Evolutionary conservation across 441 rosid genomes (phyloP), one percentile per base, ranked within the genome.

Genomic region (Adansonia gregorii): DNA sequence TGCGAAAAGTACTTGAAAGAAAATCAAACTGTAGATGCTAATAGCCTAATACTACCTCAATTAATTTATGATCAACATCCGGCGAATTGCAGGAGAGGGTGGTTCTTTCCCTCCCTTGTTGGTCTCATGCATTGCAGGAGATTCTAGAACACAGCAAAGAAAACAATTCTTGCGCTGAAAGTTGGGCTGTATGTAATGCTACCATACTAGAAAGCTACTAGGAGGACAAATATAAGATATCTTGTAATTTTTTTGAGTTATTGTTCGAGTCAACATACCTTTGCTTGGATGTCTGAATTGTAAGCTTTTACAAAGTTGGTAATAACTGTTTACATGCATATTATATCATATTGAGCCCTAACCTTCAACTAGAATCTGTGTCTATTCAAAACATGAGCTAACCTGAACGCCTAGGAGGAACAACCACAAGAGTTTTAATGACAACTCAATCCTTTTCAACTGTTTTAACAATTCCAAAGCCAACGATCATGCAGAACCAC

Each of bases 61-160:
- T 51, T 6, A 51, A 51, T 51, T 51, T 51, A 51, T 51, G 55
- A n/a, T 51, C 15, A 14, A 51, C 17, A 11, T 51, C 17, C 17
- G 17, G 14, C 35, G 22, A 9, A 56, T 56, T 56, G 24, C 61
- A 56, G 61, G 11, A 54, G 22, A 70, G 51, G 9, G 84, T 86
- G 35, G 84, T 64, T 55, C 88, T 83, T 64, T 76, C 82, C 19
- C 77, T 83, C 24, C 82, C 82, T 48, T 78, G 86, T 46, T 24
- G 56, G 9, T 75, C 86, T 0, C 67, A 63, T 11, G 86, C 78
- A 55, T 75, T 82, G 69, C 81, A 46, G 10, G 75, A 65, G 45
- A 78, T 74, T 51, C 66, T 80, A 24, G 55, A 72, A 17, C 67
- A 66, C 48, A 22, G 6, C 15, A 59, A 17, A 20, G 31, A 46